Evolutionary conservation across 768 basidiomycete species (phyloP).

Genomic region (Obba rivulosa): DNA sequence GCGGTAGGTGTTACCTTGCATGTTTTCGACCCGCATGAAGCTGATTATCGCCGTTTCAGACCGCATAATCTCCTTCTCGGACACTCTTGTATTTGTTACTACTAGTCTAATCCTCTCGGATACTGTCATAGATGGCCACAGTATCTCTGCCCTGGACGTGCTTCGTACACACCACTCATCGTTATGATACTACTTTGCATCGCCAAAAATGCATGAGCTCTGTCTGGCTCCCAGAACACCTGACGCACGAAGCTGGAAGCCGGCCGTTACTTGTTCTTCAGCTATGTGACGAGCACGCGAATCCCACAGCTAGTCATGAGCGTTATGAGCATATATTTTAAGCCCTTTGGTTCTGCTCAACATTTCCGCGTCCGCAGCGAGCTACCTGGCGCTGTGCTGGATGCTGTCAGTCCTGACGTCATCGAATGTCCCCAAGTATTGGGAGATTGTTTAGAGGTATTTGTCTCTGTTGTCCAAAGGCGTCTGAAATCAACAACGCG

Average conservation of each 20-base stretch:
- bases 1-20: conserved; percentile 41
- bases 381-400: too few relatives aligned
- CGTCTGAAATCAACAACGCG: background rate
- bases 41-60: background rate
- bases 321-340: too few relatives aligned
- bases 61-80: conserved; percentile 1
- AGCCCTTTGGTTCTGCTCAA: too few relatives aligned
- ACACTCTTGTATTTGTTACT: too few relatives aligned
- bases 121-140: conserved; percentile 74
- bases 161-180: conserved; percentile 7
- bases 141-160: conserved; percentile 61
- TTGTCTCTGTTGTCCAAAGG: background rate
- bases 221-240: conserved; percentile 25
- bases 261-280: too few relatives aligned
- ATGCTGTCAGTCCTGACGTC: too few relatives aligned
- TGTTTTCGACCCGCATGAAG: background rate
- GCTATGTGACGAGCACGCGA: too few relatives aligned
- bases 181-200: background rate
- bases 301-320: too few relatives aligned
- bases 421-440: too few relatives aligned
- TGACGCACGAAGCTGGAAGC: background rate
- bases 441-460: background rate
- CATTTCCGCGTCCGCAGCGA: too few relatives aligned
- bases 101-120: conserved; percentile 44
- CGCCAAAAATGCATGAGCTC: conserved; percentile 22